phyloP scores from a whole-genome alignment of 2,329 filamentous ascomycete genomes.

The Claviceps monticola region DNA sequence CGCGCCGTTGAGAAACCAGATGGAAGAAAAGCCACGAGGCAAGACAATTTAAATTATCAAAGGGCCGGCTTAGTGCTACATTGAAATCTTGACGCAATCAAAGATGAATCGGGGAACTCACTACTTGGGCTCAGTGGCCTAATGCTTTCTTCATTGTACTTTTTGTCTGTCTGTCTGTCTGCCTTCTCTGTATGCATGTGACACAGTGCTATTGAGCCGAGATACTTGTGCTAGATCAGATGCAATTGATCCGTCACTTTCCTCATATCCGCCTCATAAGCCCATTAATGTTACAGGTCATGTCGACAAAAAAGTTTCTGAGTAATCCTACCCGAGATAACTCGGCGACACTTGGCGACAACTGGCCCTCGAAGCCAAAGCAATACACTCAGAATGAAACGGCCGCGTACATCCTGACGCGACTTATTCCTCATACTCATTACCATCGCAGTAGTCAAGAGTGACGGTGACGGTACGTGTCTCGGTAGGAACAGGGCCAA shows the following conservation, averaged over 20 bases:
- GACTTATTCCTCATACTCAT: constrained; percentile 5
- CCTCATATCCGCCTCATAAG: not conserved
- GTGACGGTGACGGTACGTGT: constrained; percentile 29
- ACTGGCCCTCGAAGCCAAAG: not conserved
- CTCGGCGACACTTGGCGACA: not conserved
- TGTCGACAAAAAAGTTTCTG: not conserved
- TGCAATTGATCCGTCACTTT: not conserved
- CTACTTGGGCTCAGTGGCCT: not conserved
- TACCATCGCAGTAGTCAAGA: constrained; percentile 27
- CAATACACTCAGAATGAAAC: not conserved
- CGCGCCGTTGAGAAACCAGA: not conserved
- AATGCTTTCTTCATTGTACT: not conserved
- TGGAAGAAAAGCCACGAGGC: not conserved
- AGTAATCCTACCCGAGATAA: not conserved
- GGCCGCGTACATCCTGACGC: no score
- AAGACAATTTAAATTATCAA: not conserved
- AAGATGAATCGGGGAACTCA: not conserved
- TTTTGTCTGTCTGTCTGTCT: not conserved
- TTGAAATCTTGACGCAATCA: not conserved
- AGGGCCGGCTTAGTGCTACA: not conserved
- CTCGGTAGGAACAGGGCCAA: constrained; percentile 24
- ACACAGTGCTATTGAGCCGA: not conserved
- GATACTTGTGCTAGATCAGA: not conserved
- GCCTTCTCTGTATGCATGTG: not conserved
- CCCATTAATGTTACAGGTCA: not conserved